phyloP scores from a whole-genome alignment of 108 stramenopile genomes.

The Mediolabrus comicus region DNA sequence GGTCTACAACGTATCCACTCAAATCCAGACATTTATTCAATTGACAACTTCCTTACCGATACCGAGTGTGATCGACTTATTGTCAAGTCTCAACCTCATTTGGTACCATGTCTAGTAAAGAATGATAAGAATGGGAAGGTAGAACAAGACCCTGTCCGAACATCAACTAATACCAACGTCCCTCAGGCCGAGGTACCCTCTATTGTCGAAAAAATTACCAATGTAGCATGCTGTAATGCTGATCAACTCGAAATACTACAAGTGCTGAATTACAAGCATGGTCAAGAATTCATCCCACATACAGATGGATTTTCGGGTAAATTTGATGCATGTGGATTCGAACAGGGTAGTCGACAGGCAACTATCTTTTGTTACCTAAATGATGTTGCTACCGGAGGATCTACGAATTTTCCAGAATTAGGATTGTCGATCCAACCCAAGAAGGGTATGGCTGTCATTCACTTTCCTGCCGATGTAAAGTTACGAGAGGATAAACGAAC shows the following conservation, averaged over 20 bases:
- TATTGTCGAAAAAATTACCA: slow-evolving; percentile 35
- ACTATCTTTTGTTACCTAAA: slow-evolving; percentile 60
- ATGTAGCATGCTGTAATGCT: slow-evolving; percentile 20
- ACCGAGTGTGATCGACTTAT: slow-evolving; percentile 53
- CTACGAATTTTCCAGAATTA: slow-evolving; percentile 37
- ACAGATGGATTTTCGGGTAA: slow-evolving; percentile 59
- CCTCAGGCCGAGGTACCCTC: slow-evolving; percentile 50
- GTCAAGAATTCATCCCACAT: slow-evolving; percentile 54
- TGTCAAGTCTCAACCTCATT: slow-evolving; percentile 29
- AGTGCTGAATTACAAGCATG: slow-evolving; percentile 45
- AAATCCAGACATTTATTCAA: slow-evolving; percentile 45
- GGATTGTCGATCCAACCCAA: slow-evolving; percentile 33
- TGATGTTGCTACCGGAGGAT: slow-evolving; percentile 46
- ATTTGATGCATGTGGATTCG: slow-evolving; percentile 53
- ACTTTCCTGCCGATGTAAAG: slow-evolving; percentile 43
- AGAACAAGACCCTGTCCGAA: slow-evolving; percentile 42
- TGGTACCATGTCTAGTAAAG: slow-evolving; percentile 37
- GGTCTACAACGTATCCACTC: slow-evolving; percentile 29
- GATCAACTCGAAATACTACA: slow-evolving; percentile 56
- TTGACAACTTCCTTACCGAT: slow-evolving; percentile 43
- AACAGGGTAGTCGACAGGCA: slow-evolving; percentile 43
- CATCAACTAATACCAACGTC: slow-evolving; percentile 50
- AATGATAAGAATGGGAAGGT: slow-evolving; percentile 41
- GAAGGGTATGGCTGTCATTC: slow-evolving; percentile 43
- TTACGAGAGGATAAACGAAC: slow-evolving; percentile 49